A percentile compares a stretch with the other conserved stretches of the same genome.
Evolutionary conservation across 345 rosid genomes (phyloP).

Genomic region (Brassica nigra): DNA sequence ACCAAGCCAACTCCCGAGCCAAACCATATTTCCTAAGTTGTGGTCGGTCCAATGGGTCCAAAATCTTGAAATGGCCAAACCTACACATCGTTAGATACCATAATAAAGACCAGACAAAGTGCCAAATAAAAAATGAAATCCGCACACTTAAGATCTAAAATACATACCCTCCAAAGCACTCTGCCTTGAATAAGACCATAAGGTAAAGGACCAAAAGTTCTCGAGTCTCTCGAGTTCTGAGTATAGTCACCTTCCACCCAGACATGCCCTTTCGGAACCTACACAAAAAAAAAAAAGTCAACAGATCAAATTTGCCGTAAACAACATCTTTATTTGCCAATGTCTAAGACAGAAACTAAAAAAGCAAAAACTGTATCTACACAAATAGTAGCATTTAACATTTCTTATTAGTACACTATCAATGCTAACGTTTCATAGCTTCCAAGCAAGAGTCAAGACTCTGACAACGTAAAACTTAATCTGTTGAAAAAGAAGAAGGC

Average conservation of each 20-base stretch:
- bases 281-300: neutral
- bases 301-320: neutral
- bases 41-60: conserved; percentile 36
- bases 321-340: neutral
- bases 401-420: neutral
- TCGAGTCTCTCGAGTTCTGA: conserved; percentile 63
- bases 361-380: neutral
- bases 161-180: conserved; percentile 61
- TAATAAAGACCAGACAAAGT: neutral
- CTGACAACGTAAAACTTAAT: neutral
- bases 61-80: conserved; percentile 62
- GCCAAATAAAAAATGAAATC: neutral
- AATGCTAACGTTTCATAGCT: neutral
- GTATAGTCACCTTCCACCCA: conserved; percentile 57
- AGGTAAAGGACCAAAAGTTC: conserved; percentile 74
- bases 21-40: conserved; percentile 10
- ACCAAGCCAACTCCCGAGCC: neutral
- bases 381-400: neutral
- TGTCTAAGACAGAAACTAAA: neutral
- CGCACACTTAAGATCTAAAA: neutral
- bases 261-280: conserved; percentile 76
- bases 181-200: conserved; percentile 69
- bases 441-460: neutral
- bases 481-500: neutral
- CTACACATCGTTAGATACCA: conserved; percentile 36